Conservation (phyloP, 2,329 filamentous ascomycete species). For the Fusarium sulawesiense region DNA sequence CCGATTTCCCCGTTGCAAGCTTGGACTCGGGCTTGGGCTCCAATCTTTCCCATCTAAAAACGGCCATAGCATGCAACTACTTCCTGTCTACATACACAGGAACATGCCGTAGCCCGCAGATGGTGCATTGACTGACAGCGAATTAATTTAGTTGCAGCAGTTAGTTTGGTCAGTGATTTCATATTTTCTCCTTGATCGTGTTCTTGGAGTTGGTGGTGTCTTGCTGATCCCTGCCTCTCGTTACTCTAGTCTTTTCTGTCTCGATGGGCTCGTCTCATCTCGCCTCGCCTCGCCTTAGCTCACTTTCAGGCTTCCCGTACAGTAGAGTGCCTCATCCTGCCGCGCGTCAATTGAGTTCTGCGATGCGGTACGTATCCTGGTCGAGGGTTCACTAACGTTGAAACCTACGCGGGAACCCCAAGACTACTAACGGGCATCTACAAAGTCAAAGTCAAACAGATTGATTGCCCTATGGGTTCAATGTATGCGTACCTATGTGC, state of each 20-base stretch:
- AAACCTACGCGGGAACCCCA: neutral
- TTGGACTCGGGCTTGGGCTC: slow-evolving; percentile 8
- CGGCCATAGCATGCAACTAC: slow-evolving; percentile 1
- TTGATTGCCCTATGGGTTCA: neutral
- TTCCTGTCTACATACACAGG: slow-evolving; percentile 1
- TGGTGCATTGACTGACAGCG: neutral
- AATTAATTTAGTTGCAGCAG: neutral
- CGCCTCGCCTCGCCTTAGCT: slow-evolving; percentile 19
- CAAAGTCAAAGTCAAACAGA: neutral
- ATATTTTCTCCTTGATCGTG: slow-evolving; percentile 6
- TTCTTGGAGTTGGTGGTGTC: slow-evolving; percentile 12
- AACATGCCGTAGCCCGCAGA: slow-evolving; percentile 14
- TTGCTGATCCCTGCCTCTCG: slow-evolving; percentile 27
- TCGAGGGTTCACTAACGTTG: neutral
- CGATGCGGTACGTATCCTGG: neutral
- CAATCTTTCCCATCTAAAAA: slow-evolving; percentile 25
- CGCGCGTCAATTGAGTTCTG: slow-evolving; percentile 34
- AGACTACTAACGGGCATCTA: neutral
- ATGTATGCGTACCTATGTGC: neutral
- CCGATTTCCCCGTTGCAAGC: slow-evolving; percentile 5
- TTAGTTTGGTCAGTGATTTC: neutral
- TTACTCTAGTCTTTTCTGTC: slow-evolving; percentile 2
- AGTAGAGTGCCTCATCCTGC: slow-evolving; percentile 25
- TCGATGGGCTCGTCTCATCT: slow-evolving; percentile 25
- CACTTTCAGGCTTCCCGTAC: neutral